Evolutionary conservation across 768 basidiomycete species (phyloP).

Genomic region (Imleria badia): DNA sequence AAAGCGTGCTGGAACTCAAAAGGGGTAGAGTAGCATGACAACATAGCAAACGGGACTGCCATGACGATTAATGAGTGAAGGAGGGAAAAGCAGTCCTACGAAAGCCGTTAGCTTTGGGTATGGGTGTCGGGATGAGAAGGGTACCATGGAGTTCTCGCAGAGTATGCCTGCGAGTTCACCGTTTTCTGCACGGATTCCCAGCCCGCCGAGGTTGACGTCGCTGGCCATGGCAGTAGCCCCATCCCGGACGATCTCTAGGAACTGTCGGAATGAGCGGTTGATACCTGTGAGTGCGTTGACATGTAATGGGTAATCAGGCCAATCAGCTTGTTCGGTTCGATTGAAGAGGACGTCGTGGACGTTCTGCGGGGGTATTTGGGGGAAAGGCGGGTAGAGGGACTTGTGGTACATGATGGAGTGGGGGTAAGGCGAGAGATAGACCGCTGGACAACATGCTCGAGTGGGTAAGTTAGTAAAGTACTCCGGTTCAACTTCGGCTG

Average conservation of each 20-base stretch:
- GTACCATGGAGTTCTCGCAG: slow-evolving; percentile 66
- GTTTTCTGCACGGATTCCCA: slow-evolving; percentile 47
- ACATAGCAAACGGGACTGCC: slow-evolving; percentile 51
- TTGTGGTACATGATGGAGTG: slow-evolving; percentile 48
- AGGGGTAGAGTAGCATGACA: slow-evolving; percentile 54
- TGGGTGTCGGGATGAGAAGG: not conserved
- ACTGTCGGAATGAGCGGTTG: slow-evolving; percentile 46
- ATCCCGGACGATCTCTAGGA: slow-evolving; percentile 49
- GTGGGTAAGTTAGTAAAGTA: too few relatives aligned
- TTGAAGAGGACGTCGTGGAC: slow-evolving; percentile 53
- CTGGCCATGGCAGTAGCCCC: slow-evolving; percentile 57
- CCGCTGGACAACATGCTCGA: too few relatives aligned
- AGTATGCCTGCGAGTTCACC: slow-evolving; percentile 68
- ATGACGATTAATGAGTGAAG: slow-evolving; percentile 48
- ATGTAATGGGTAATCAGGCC: slow-evolving; percentile 55
- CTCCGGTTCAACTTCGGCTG: too few relatives aligned
- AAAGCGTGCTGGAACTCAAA: slow-evolving; percentile 55
- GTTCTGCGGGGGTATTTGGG: slow-evolving; percentile 50
- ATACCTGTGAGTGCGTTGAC: slow-evolving; percentile 56
- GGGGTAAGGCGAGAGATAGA: not conserved
- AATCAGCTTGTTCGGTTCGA: slow-evolving; percentile 51
- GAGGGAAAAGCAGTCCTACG: slow-evolving; percentile 55
- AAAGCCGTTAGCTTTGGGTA: not conserved
- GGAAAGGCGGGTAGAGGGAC: slow-evolving; percentile 56
- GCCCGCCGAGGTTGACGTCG: slow-evolving; percentile 49